Base-by-base conservation (phyloP, 2,329 filamentous ascomycete genomes). In the Endothia cerciana region DNA sequence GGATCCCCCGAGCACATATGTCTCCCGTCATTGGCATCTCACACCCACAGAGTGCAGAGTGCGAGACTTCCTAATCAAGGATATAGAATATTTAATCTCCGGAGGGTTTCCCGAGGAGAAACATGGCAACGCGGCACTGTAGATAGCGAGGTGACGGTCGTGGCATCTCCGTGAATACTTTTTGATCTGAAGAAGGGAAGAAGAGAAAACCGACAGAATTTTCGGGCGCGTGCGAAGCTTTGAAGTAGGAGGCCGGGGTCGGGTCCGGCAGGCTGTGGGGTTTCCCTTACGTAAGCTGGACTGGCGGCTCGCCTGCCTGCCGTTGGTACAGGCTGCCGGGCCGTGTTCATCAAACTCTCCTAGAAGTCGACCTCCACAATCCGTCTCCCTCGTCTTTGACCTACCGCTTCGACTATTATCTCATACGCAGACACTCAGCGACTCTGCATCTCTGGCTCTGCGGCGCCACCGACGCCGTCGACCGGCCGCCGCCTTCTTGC, bases 11-110 rank as follows among this genome's bases (percentile, higher is more conserved):
- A 10, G 10, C 13, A 45, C 40, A 74, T 71, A 83, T 87, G 79
- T 85, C 81, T 85, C 85, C 83, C 79, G 82, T 86, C 83, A 81
- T 85, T 85, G 83, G 84, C 85, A 85, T 86, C 80, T 79, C 81
- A 77, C 80, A 80, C 81, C 80, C 82, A 82, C 78, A 75, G 69
- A 73, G 71, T 73, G 77, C 77, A 76, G 75, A 77, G 76, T 81
- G 83, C 77, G 76, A 86, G 81, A 86, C 84, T 88, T 87, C 85
- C 85, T 87, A 65, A 87, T 85, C 83, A 83, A 83, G 85, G 85
- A 81, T 69, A 81, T 69, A 47, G 17, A 45, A 49, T 62, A 74
- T 77, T 83, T 80, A 69, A 76, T 87, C 83, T 87, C 79, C 84
- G 85, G 83, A 86, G 76, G 65, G 81, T 82, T 81, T 82, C 80